These are phyloP conservation scores for Francoa sonchifolia DNA, from an alignment of 441 rosid genomes.

Conservation along the genomic window DNA sequence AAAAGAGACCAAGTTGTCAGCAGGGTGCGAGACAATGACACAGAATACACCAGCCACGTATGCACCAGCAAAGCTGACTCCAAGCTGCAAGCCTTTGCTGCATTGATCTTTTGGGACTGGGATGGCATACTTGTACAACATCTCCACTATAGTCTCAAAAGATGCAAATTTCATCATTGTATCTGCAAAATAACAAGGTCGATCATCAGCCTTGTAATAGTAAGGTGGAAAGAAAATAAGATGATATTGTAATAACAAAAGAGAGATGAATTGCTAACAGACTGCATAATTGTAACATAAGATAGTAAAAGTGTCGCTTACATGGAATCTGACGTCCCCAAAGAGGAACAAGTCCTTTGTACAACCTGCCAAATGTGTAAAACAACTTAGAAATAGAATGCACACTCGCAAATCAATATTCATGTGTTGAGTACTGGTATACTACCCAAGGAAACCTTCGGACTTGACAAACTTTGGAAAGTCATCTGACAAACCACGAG, in stretches of 20 bases:
- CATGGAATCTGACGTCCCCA: constrained; percentile 99
- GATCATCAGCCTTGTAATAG: too few relatives aligned
- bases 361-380: constrained; percentile 66
- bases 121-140: constrained; percentile 79
- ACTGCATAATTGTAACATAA: too few relatives aligned
- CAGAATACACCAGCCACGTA: constrained; percentile 87
- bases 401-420: neutral
- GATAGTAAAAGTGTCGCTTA: constrained; percentile 29
- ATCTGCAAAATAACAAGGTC: constrained; percentile 32
- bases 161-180: constrained; percentile 99
- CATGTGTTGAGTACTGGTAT: too few relatives aligned
- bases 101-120: constrained; percentile 84
- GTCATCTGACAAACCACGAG: constrained; percentile 89
- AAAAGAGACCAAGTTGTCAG: constrained; percentile 92
- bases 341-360: constrained; percentile 91
- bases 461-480: constrained; percentile 88
- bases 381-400: neutral
- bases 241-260: too few relatives aligned
- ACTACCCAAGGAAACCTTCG: constrained; percentile 88
- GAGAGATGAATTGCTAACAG: too few relatives aligned
- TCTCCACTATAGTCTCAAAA: constrained; percentile 89
- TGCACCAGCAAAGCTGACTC: constrained; percentile 93
- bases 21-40: constrained; percentile 85
- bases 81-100: constrained; percentile 80
- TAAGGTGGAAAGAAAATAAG: too few relatives aligned